Base-by-base conservation (phyloP, 768 basidiomycete genomes). In the Rhodotorula sphaerocarpa region DNA sequence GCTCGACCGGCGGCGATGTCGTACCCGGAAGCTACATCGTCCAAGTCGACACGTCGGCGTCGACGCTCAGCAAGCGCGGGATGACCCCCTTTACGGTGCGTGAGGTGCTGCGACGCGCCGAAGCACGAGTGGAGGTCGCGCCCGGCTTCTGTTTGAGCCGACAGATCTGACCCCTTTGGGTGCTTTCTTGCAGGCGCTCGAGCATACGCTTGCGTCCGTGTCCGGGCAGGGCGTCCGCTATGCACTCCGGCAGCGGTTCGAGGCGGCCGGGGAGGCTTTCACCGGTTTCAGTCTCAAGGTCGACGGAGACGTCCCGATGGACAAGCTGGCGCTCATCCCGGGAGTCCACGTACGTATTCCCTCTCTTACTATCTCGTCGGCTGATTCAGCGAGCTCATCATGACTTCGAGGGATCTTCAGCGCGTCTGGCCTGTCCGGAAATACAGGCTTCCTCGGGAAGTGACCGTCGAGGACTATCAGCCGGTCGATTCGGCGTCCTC, bases 251-350 rank as follows among this genome's bases (percentile, higher is more conserved):
- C 57, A 67, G 27, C 50, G 61, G 30, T 62, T 59, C 50, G 7
- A 30, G 7, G 54, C 58, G 30, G 12, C 59, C 12, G 61, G 61
- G 0, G 57, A 59, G 3, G 60, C 59, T 23, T 67, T 67, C 45
- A 57, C 58, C 25, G 65, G 61, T 41, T 60, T 54, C 43, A 55
- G 57, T 25, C 55, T 67, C 57, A 27, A 54, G 14, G 65, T 67
- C 16, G 39, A 28, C 18, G 52, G 50, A 2, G 59, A 57, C 1
- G 46, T 45, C 15, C 47, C 57, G 20, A 18, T 52, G 10, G 54
- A 51, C 5, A 34, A 56, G n/a, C 30, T 67, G 41, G 27, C 25
- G 7, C 5, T n/a, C 18, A 42, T 67, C 23, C 48, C 55, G 15
- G 65, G 65, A 16, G 60, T 67, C 50, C 55, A 62, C 53, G 65